A percentile compares a stretch with the other conserved stretches of the same genome.
Evolutionary conservation across 495 filamentous ascomycete species (phyloP).

Genomic region (Letharia lupina): DNA sequence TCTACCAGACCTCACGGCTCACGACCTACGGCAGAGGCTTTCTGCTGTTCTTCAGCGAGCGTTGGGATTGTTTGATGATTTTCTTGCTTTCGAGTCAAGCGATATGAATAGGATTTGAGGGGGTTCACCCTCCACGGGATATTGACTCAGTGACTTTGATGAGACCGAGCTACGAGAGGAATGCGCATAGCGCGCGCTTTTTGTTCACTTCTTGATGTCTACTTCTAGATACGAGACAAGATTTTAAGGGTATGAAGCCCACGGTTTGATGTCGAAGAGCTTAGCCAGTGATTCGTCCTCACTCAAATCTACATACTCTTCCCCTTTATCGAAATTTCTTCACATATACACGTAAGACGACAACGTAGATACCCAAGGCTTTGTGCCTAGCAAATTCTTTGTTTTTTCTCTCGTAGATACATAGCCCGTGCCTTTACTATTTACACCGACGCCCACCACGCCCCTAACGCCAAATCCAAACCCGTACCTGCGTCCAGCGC

Average conservation of each 20-base stretch:
- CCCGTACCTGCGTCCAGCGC: not conserved
- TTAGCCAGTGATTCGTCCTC: not conserved
- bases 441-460: not conserved
- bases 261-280: not conserved
- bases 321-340: not conserved
- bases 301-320: not conserved
- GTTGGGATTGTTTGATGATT: constrained; percentile 1
- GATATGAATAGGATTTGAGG: not conserved
- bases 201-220: not conserved
- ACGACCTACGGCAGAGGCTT: not conserved
- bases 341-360: not conserved
- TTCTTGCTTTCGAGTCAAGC: not conserved
- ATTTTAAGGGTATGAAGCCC: not conserved
- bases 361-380: not conserved
- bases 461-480: not conserved
- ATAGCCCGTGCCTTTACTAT: not conserved
- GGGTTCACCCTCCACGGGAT: not conserved
- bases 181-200: not conserved
- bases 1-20: not conserved
- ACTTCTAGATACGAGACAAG: not conserved
- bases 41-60: constrained; percentile 4
- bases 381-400: not conserved
- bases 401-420: not conserved
- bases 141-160: not conserved
- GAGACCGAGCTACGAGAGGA: not conserved